Conservation (phyloP, 2,329 filamentous ascomycete genomes). For the Diaporthe vaccinii region DNA sequence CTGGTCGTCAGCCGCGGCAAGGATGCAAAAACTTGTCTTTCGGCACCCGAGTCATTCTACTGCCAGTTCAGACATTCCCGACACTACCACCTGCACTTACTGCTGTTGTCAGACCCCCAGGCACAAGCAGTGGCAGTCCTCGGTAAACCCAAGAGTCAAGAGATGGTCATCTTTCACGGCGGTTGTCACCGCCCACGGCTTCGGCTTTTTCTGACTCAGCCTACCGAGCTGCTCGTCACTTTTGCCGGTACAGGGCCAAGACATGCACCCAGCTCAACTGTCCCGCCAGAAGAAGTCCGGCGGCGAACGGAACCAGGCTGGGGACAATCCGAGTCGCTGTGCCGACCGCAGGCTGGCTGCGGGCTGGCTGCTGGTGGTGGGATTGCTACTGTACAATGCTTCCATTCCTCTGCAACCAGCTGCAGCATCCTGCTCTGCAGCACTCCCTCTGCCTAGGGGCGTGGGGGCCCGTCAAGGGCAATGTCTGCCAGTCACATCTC, state of each 20-base stretch:
- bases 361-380: background rate
- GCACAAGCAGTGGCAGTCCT: background rate
- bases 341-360: background rate
- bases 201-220: constrained; percentile 19
- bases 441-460: background rate
- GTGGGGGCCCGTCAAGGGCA: background rate
- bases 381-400: background rate
- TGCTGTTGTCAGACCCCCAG: constrained; percentile 13
- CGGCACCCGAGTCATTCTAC: constrained; percentile 29
- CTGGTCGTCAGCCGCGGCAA: constrained; percentile 14
- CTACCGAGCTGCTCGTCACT: background rate
- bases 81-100: background rate
- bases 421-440: background rate
- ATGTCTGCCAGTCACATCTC: background rate
- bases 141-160: constrained; percentile 3
- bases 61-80: constrained; percentile 1
- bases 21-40: constrained; percentile 19
- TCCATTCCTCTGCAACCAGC: background rate
- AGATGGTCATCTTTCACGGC: background rate
- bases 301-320: constrained; percentile 28
- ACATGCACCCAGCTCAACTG: background rate
- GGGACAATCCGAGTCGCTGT: constrained; percentile 28
- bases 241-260: background rate
- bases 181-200: background rate
- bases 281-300: constrained; percentile 9